Conservation (phyloP, 2,329 filamentous ascomycete species). For the Rhynchosporium graminicola region DNA sequence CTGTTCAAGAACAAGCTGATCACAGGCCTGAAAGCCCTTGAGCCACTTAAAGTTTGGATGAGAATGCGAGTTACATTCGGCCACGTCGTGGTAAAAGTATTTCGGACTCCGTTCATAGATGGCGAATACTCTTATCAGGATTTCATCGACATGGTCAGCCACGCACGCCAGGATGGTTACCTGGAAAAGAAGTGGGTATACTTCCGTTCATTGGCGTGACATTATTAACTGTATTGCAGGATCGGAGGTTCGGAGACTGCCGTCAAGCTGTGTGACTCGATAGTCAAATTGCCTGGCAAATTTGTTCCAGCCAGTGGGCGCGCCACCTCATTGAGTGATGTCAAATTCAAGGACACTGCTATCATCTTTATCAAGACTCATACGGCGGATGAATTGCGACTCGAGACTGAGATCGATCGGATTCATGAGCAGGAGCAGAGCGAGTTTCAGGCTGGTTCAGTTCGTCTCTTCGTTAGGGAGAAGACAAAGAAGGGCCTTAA, state of each 20-base stretch:
- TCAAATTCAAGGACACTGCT: constrained; percentile 32
- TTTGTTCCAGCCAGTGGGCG: constrained; percentile 29
- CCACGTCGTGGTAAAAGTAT: constrained; percentile 31
- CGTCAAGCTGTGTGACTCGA: constrained; percentile 25
- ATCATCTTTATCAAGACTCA: constrained; percentile 32
- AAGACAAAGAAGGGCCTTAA: constrained; percentile 34
- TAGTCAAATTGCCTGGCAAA: constrained; percentile 18
- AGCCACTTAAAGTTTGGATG: constrained; percentile 35
- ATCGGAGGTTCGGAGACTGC: constrained; percentile 26
- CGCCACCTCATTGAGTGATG: constrained; percentile 17
- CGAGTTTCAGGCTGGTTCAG: constrained; percentile 34
- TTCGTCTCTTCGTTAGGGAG: constrained; percentile 30
- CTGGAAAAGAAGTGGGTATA: constrained; percentile 39
- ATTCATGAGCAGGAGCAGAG: constrained; percentile 20
- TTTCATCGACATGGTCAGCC: constrained; percentile 36
- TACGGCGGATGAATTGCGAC: constrained; percentile 27
- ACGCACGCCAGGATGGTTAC: constrained; percentile 26
- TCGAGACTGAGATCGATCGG: constrained; percentile 37
- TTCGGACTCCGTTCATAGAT: constrained; percentile 26
- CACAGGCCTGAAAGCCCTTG: constrained; percentile 28
- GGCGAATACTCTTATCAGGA: constrained; percentile 25
- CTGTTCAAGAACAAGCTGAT: constrained; percentile 29
- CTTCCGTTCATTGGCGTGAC: not conserved
- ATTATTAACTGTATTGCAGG: constrained; percentile 21
- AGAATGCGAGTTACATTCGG: constrained; percentile 40